A percentile compares a stretch with the other conserved stretches of the same genome.
Conservation (phyloP, 129 eudicot genomes). For the Ambrosia trifida region DNA sequence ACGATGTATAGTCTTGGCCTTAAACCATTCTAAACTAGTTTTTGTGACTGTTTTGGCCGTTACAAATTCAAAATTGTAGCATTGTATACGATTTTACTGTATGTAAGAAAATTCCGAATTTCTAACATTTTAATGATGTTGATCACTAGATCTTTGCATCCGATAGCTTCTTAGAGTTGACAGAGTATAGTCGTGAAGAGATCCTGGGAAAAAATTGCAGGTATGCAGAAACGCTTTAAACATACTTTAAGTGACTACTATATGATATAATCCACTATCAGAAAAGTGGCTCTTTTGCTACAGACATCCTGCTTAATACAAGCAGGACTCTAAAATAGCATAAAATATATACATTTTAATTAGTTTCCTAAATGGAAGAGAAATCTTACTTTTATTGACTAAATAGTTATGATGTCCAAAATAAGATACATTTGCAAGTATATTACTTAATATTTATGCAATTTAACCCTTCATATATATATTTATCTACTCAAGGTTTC, state of each 20-base stretch:
- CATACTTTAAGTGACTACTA: too few species aligned
- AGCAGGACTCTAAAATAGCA: too few species aligned
- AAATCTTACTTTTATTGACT: background rate
- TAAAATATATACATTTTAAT: too few species aligned
- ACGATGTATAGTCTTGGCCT: background rate
- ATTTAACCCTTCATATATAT: background rate
- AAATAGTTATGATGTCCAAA: background rate
- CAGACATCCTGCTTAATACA: too few species aligned
- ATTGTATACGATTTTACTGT: background rate
- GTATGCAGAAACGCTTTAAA: conserved; percentile 27
- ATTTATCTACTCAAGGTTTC: conserved; percentile 54
- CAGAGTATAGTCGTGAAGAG: conserved; percentile 97
- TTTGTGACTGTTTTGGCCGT: background rate
- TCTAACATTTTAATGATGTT: conserved; percentile 18
- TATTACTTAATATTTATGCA: background rate
- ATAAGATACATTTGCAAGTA: too few species aligned
- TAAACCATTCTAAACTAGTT: background rate
- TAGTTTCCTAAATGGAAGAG: too few species aligned
- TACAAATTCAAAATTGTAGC: background rate
- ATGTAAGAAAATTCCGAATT: background rate
- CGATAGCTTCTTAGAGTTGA: conserved; percentile 96
- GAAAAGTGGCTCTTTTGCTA: too few species aligned
- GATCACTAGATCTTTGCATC: conserved; percentile 81
- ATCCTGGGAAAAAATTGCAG: conserved; percentile 97
- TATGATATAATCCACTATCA: too few species aligned